Conservation (phyloP, 2,329 filamentous ascomycete genomes). For the Leptographium galeiforme region DNA sequence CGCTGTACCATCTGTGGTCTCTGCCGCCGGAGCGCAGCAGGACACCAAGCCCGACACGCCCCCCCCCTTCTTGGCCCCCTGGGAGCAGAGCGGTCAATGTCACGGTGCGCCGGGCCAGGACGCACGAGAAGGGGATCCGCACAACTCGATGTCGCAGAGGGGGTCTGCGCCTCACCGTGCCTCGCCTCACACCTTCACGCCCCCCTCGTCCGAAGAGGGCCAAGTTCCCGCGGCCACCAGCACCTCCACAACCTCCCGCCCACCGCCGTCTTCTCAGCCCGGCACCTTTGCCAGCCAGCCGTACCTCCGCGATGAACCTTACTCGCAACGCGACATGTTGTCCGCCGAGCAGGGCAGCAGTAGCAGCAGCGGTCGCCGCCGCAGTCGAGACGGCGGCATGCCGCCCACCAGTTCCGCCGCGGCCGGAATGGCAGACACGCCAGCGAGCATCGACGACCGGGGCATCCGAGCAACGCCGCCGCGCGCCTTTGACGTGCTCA, state of each 20-base stretch:
- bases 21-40: background rate
- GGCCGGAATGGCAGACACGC: background rate
- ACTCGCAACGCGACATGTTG: constrained; percentile 1
- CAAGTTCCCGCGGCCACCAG: background rate
- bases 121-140: constrained; percentile 38
- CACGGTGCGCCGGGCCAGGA: constrained; percentile 35
- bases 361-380: background rate
- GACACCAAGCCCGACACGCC: no score
- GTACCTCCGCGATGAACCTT: constrained; percentile 7
- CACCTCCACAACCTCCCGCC: constrained; percentile 14
- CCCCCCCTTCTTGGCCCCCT: background rate
- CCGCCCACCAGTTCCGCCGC: background rate
- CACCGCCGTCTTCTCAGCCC: constrained; percentile 4
- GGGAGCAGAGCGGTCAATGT: constrained; percentile 36
- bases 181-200: constrained; percentile 27
- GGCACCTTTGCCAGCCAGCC: background rate
- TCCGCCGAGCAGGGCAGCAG: constrained; percentile 6
- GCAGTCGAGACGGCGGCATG: background rate
- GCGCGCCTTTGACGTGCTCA: constrained; percentile 27
- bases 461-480: constrained; percentile 15
- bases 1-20: background rate
- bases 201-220: constrained; percentile 13
- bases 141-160: constrained; percentile 52
- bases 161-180: constrained; percentile 41
- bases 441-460: constrained; percentile 5